Percentiles rank a stretch among this genome's conserved stretches.
Conservation (phyloP, 257 asterid genomes). For the Solanum arcanum region DNA sequence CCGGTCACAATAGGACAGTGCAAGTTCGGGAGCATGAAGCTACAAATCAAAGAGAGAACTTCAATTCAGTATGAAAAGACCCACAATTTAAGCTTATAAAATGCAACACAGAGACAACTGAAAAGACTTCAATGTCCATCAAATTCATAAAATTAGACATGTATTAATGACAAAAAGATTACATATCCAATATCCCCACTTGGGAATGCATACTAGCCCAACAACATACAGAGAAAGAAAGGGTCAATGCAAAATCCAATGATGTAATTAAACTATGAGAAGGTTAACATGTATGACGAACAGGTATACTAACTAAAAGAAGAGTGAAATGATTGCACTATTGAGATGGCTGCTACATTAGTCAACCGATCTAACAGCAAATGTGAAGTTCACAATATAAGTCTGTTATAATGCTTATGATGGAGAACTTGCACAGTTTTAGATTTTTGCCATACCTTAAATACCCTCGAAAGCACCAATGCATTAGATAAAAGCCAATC, state of each 20-base stretch:
- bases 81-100: background rate
- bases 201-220: background rate
- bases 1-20: slow-evolving; percentile 83
- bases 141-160: background rate
- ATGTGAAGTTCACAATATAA: background rate
- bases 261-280: background rate
- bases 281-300: background rate
- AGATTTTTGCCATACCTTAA: background rate
- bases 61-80: background rate
- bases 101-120: background rate
- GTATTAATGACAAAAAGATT: background rate
- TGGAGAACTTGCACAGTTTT: background rate
- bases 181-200: background rate
- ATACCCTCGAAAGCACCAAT: background rate
- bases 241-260: background rate
- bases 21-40: slow-evolving; percentile 94
- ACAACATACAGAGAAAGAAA: background rate
- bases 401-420: background rate
- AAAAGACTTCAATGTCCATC: background rate
- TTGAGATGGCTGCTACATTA: background rate
- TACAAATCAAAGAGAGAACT: slow-evolving; percentile 10
- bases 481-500: background rate
- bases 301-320: background rate
- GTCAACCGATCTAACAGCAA: background rate
- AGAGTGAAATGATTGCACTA: background rate